Base-by-base conservation (phyloP, 1,284 basidiomycete genomes). In the Rhodotorula sp. region DNA sequence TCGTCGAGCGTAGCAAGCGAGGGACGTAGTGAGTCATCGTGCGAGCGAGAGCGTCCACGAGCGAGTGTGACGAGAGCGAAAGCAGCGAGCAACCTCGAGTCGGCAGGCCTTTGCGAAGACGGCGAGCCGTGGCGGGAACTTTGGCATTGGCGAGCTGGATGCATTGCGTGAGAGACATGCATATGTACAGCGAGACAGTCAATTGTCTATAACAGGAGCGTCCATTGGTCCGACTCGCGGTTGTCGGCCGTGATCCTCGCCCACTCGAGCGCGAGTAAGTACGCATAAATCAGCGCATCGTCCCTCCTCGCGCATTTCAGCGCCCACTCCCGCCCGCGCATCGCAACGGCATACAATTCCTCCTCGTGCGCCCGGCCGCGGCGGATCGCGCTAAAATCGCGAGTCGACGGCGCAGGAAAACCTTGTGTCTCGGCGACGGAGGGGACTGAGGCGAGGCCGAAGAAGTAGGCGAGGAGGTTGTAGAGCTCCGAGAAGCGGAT, bases 401-500 rank as follows among this genome's bases (percentile, higher is more conserved):
- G 31, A 15, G 15, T 6, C 24, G 44, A n/a, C 5, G 22, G 59
- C 13, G 40, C 8, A 10, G 47, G 22, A 47, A 62, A 52, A 16
- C 53, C 47, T 47, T 60, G 59, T 46, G 50, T 26, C 4, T 16
- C 34, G 7, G 54, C 65, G 52, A 31, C 11, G 28, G 26, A 22
- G 10, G 63, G 63, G 15, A 59, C 56, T 2, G 56, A n/a, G 1
- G 47, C 34, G 28, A 51, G 47, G n/a, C 64, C 60, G 48, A 70
- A 70, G 26, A 72, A 72, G 62, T 72, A 72, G 24, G 58, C 59
- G 46, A 72, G 54, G 48, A 72, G 54, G 47, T 62, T 50, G 50
- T 65, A 67, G 31, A 66, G 16, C 53, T 72, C 70, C 24, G 13
- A 55, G 31, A 62, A 40, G 13, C 70, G 52, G 9, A 67, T 37